Base-by-base conservation (phyloP, 2,329 filamentous ascomycete species). In the Myriosclerotinia scirpicola region DNA sequence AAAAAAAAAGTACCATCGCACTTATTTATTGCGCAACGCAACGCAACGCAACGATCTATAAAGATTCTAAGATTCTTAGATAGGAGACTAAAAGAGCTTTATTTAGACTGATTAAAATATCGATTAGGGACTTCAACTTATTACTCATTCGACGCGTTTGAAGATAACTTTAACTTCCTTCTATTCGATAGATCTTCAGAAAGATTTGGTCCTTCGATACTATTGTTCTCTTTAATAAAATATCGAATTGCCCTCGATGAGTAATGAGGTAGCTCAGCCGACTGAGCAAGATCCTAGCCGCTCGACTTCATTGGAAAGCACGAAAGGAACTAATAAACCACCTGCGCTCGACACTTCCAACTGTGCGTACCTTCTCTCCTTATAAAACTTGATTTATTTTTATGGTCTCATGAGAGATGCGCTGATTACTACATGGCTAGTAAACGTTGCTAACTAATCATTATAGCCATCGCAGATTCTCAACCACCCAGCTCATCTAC, bases 201-300 rank as follows among this genome's bases (percentile, higher is more conserved):
- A 64, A 63, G 44, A 52, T 44, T 42, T 26, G 59, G 55, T 60
- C 68, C 46, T 61, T 65, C 55, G 59, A 50, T 48, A 26, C 59
- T n/a, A 54, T 38, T 61, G 69, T 59, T 67, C 67, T 67, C 44
- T 54, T 40, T 50, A 50, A 61, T 40, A 44, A 64, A 69, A 65
- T 69, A 66, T 58, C 62, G 67, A 65, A 72, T 75, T 72, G 74
- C 74, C 76, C 74, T 77, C 75, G 67, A 77, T 77, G 76, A 77
- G 75, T 76, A 76, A 76, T 76, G 75, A 77, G 71, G 71, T 74
- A 68, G 71, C 72, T 69, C 72, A 74, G 68, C 73, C 73, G 69
- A 76, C 74, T 68, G 76, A 77, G 75, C 73, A 74, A 71, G 70
- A 74, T 70, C 71, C 71, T 68, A 72, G 68, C 69, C 74, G 72